Evolutionary conservation across 2,329 filamentous ascomycete genomes (phyloP).

Genomic region (Daldinia sp.): DNA sequence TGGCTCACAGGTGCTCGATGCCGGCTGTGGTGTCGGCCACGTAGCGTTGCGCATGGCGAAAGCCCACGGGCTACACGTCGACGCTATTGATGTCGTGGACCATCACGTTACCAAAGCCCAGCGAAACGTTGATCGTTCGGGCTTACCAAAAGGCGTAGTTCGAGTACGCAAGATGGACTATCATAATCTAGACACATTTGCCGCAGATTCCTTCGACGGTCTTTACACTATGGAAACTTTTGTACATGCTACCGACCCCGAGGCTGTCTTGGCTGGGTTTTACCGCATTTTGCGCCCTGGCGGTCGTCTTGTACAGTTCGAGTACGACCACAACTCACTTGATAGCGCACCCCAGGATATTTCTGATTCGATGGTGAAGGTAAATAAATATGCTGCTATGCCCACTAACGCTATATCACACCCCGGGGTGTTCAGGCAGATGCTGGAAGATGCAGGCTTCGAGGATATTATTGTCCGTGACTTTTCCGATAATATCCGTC

Average conservation of each 20-base stretch:
- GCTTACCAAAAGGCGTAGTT: conserved; percentile 49
- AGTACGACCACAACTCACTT: conserved; percentile 55
- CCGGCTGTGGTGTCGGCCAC: conserved; percentile 59
- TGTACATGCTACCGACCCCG: conserved; percentile 60
- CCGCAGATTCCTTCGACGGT: conserved; percentile 54
- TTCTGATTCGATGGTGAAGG: conserved; percentile 43
- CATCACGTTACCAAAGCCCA: conserved; percentile 56
- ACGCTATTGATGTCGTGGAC: conserved; percentile 59
- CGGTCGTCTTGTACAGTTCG: conserved; percentile 55
- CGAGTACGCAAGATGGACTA: conserved; percentile 57
- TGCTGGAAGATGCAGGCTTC: conserved; percentile 56
- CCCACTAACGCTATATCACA: conserved; percentile 52
- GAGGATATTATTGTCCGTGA: conserved; percentile 54
- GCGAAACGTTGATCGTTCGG: conserved; percentile 49
- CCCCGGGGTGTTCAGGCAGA: conserved; percentile 50
- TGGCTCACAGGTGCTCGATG: conserved; percentile 58
- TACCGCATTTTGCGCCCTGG: conserved; percentile 57
- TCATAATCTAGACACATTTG: conserved; percentile 56
- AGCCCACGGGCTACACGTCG: conserved; percentile 50
- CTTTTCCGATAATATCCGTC: conserved; percentile 56
- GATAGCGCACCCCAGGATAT: conserved; percentile 44
- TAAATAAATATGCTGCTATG: conserved; percentile 57
- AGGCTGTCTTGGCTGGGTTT: conserved; percentile 55
- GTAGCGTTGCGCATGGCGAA: conserved; percentile 59
- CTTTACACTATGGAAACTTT: conserved; percentile 66